Conservation (phyloP, 257 asterid genomes). For the Haberlea rhodopensis region DNA sequence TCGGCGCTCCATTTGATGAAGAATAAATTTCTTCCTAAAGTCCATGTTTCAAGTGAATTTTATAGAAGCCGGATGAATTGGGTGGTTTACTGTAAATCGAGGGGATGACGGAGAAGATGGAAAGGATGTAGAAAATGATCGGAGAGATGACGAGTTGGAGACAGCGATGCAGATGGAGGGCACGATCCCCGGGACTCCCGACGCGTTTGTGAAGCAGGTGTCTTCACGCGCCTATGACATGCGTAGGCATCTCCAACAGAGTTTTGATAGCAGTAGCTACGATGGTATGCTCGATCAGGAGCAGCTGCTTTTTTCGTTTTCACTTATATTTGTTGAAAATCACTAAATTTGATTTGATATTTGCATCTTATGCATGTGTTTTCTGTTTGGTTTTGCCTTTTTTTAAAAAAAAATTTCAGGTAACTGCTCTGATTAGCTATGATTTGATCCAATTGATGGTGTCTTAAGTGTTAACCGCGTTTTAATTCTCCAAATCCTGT, state of each 20-base stretch:
- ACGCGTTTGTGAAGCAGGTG: conserved; percentile 77
- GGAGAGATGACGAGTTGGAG: conserved; percentile 78
- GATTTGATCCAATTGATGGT: neutral
- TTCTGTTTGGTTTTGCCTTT: too few species aligned
- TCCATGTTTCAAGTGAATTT: conserved; percentile 26
- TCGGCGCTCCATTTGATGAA: conserved; percentile 25
- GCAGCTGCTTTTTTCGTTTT: neutral
- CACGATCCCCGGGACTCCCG: conserved; percentile 69
- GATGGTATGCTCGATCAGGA: conserved; percentile 51
- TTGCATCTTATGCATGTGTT: neutral
- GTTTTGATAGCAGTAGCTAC: conserved; percentile 80
- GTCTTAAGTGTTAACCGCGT: neutral
- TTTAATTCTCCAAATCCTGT: neutral
- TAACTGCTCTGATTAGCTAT: too few species aligned
- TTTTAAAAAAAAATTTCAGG: too few species aligned
- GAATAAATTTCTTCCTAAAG: conserved; percentile 17
- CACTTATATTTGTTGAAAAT: neutral
- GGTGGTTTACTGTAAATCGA: conserved; percentile 34
- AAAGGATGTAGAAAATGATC: conserved; percentile 37
- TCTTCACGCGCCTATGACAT: conserved; percentile 90
- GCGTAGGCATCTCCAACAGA: conserved; percentile 92
- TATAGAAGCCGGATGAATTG: conserved; percentile 15
- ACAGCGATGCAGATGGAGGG: conserved; percentile 90
- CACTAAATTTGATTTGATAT: neutral
- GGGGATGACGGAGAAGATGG: conserved; percentile 29